Evolutionary conservation across 306 rosid species (phyloP), one percentile per base, ranked within the genome.

Genomic region (Medicago truncatula): DNA sequence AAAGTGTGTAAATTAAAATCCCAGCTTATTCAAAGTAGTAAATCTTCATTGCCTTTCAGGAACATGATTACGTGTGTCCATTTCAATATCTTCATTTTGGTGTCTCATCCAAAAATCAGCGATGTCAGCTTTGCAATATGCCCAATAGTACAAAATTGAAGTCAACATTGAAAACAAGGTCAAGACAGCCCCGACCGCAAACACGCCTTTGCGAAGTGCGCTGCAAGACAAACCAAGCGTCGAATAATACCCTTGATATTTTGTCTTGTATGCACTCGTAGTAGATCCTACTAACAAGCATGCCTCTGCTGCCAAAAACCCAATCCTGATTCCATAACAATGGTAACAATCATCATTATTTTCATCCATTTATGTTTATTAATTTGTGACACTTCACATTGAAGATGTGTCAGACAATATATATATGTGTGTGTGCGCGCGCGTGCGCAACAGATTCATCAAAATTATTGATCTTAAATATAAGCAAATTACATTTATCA

Each of bases 51-150:
- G 84, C 84, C 87, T 93, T 69, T 83, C 85, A 64, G 53, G 64
- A 21, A 82, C 80, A 34, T 78, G 91, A 77, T 84, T 84, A 8
- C 87, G 81, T 20, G 88, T 78, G 14, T 90, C 76, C 95, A 95
- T 52, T 61, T 86, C 97, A 20, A 87, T 15, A 28, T 92, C 97
- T 62, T 92, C 99, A 18, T 95, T 85, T 38, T 56, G 87, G 67
- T 95, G 93, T 85, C 90, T 92, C 91, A 83, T 80, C 99, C 99
- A 95, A 47, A 97, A 97, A 16, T 97, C 99, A 1, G 99, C 38
- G 0, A 7, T 95, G 58, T 87, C 99, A 9, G 96, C 92, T 83
- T 77, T 95, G 16, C 90, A 78, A 77, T 95, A 97, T 3, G 90
- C 73, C 90, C 93, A 90, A 57, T 95, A 95, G 91, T 89, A 95